Conservation (phyloP, 2,329 filamentous ascomycete species). For the Fusarium fujikuroi region DNA sequence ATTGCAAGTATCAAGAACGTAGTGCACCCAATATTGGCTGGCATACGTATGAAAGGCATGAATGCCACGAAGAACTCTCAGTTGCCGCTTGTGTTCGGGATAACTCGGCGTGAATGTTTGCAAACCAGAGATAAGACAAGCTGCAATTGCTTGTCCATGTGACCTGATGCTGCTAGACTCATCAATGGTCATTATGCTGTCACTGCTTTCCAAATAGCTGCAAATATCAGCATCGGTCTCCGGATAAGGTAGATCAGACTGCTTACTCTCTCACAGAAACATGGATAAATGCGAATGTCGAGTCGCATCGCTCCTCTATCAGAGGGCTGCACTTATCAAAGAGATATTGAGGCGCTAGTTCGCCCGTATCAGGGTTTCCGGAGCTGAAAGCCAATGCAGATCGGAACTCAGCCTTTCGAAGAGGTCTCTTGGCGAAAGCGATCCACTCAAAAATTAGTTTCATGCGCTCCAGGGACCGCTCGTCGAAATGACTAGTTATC, state of each 20-base stretch:
- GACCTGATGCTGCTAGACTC: not conserved
- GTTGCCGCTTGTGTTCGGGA: not conserved
- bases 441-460: not conserved
- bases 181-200: not conserved
- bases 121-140: not conserved
- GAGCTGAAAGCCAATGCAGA: not conserved
- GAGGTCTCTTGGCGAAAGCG: not conserved
- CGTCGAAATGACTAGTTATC: not conserved
- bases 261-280: not conserved
- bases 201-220: not conserved
- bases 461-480: not conserved
- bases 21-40: not conserved
- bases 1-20: not conserved
- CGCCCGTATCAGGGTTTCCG: not conserved
- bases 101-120: not conserved
- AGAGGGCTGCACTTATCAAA: not conserved
- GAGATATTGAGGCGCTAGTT: not conserved
- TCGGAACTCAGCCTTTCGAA: not conserved
- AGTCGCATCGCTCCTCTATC: not conserved
- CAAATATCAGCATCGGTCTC: not conserved
- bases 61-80: not conserved
- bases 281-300: not conserved
- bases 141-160: not conserved
- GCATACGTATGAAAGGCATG: not conserved
- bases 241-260: not conserved